Conservation (phyloP, 768 basidiomycete genomes). For the Russula abietina region DNA sequence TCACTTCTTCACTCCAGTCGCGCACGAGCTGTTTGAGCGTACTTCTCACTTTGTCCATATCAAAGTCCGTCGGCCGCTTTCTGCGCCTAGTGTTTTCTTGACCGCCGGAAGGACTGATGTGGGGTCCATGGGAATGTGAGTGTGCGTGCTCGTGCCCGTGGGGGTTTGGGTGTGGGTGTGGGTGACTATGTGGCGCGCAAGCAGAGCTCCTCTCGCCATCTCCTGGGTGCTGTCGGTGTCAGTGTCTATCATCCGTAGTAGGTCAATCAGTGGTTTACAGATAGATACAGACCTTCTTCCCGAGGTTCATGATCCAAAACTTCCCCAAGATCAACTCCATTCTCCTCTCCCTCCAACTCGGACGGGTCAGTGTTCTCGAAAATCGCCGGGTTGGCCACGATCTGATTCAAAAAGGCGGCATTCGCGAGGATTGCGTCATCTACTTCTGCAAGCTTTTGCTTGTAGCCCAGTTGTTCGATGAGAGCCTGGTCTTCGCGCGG, state of each 20-base stretch:
- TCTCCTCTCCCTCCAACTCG: slow-evolving; percentile 19
- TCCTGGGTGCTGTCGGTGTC: slow-evolving; percentile 3
- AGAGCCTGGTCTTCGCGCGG: slow-evolving; percentile 63
- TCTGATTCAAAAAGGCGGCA: slow-evolving; percentile 65
- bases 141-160: slow-evolving; percentile 34
- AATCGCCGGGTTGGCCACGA: slow-evolving; percentile 76
- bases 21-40: slow-evolving; percentile 90
- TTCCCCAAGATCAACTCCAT: slow-evolving; percentile 30
- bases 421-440: slow-evolving; percentile 79
- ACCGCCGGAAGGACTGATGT: slow-evolving; percentile 24
- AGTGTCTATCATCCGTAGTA: neutral
- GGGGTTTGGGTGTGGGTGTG: slow-evolving; percentile 24
- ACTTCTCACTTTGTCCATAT: slow-evolving; percentile 88
- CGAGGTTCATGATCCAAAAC: slow-evolving; percentile 14
- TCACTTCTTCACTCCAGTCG: slow-evolving; percentile 85
- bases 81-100: slow-evolving; percentile 25
- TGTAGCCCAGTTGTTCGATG: slow-evolving; percentile 64
- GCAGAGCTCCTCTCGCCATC: neutral
- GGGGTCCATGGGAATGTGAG: slow-evolving; percentile 28
- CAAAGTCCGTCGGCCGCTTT: slow-evolving; percentile 57
- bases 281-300: slow-evolving; percentile 15
- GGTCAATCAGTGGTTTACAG: neutral
- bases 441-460: slow-evolving; percentile 68
- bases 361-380: slow-evolving; percentile 50
- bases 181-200: slow-evolving; percentile 23